Conservation (phyloP, 352 stramenopile genomes). For the Phytophthora gonapodyides region DNA sequence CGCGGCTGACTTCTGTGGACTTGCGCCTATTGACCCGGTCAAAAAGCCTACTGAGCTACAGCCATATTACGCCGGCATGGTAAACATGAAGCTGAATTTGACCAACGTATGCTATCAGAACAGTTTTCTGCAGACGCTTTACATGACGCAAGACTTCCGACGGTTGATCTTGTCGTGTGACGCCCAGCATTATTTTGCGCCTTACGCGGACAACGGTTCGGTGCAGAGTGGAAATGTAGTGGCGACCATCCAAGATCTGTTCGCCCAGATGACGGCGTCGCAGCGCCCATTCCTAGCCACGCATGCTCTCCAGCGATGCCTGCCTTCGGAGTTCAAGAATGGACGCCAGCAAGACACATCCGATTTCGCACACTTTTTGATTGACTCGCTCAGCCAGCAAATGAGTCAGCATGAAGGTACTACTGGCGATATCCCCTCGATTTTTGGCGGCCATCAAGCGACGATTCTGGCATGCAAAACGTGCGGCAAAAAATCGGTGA, state of each 20-base stretch:
- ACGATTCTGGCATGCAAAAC: conserved; percentile 85
- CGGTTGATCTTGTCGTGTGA: conserved; percentile 69
- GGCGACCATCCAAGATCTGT: conserved; percentile 69
- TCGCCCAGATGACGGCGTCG: conserved; percentile 71
- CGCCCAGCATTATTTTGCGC: conserved; percentile 42
- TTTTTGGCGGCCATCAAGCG: conserved; percentile 83
- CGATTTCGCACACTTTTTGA: conserved; percentile 87
- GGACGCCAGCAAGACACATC: conserved; percentile 87
- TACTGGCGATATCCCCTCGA: conserved; percentile 58
- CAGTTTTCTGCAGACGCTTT: conserved; percentile 88
- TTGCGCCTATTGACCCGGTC: conserved; percentile 42
- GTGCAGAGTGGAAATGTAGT: conserved; percentile 50
- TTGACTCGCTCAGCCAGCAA: conserved; percentile 78
- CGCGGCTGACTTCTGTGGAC: conserved; percentile 65
- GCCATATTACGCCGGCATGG: conserved; percentile 81
- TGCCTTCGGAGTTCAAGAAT: conserved; percentile 77
- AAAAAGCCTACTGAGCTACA: conserved; percentile 50
- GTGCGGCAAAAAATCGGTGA: conserved; percentile 81
- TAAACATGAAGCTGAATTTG: conserved; percentile 91
- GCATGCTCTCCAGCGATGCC: conserved; percentile 69
- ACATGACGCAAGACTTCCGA: conserved; percentile 87
- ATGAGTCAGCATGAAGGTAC: conserved; percentile 66
- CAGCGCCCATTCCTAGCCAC: conserved; percentile 71
- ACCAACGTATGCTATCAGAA: conserved; percentile 93
- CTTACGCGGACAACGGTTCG: conserved; percentile 30